These are phyloP conservation scores for Yarrowia sp. DNA, from an alignment of 805 yeast genomes.

Conservation along the genomic window DNA sequence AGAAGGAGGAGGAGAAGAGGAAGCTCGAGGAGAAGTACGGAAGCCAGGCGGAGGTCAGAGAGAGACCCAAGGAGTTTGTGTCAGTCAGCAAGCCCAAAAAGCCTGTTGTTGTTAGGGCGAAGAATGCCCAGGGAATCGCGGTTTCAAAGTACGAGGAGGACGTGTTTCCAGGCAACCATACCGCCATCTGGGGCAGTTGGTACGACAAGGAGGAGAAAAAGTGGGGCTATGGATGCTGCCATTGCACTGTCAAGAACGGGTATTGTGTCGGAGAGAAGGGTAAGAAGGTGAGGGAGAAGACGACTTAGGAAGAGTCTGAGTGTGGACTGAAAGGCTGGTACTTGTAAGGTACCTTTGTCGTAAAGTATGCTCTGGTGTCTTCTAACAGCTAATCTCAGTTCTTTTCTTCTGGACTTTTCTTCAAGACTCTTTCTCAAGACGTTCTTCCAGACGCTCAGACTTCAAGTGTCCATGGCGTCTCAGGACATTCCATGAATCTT, in stretches of 20 bases:
- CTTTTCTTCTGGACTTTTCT: too few relatives aligned
- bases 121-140: slow-evolving; percentile 5
- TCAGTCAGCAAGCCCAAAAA: background rate
- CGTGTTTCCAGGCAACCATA: slow-evolving; percentile 42
- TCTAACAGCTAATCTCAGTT: too few relatives aligned
- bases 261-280: slow-evolving; percentile 40
- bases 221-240: slow-evolving; percentile 50
- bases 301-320: background rate
- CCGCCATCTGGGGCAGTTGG: slow-evolving; percentile 47
- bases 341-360: too few relatives aligned
- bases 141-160: slow-evolving; percentile 43
- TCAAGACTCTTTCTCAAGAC: too few relatives aligned
- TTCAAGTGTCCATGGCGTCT: too few relatives aligned
- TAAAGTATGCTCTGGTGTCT: too few relatives aligned
- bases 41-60: slow-evolving; percentile 34
- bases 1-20: background rate
- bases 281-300: background rate
- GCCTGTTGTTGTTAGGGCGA: background rate
- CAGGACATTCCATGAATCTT: too few relatives aligned
- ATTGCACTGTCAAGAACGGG: slow-evolving; percentile 38
- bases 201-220: slow-evolving; percentile 39
- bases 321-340: too few relatives aligned
- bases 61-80: slow-evolving; percentile 30
- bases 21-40: slow-evolving; percentile 12
- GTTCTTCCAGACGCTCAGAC: too few relatives aligned